Conservation (phyloP, 169 alveolate species). For the Eimeria praecox region DNA sequence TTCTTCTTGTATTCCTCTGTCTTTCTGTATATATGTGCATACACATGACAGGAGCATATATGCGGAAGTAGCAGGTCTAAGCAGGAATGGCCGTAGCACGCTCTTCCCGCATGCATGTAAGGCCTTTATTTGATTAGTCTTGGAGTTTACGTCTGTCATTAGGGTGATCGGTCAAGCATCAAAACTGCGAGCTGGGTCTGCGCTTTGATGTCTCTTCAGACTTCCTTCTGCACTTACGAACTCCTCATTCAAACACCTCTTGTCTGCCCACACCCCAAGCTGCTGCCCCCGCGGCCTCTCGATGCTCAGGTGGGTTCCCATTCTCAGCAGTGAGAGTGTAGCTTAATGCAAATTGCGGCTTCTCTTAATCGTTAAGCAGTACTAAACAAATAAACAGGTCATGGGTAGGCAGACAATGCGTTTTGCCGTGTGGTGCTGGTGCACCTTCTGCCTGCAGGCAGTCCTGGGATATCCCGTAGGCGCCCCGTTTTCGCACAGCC, state of each 20-base stretch:
- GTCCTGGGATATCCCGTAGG: constrained; percentile 29
- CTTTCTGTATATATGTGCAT: background rate
- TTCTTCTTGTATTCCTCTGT: background rate
- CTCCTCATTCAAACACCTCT: constrained; percentile 75
- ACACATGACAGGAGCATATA: background rate
- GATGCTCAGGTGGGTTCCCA: constrained; percentile 63
- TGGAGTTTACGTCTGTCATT: background rate
- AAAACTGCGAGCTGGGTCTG: too few species aligned
- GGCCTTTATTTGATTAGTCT: too few species aligned
- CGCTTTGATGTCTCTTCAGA: constrained; percentile 1
- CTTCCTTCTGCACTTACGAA: constrained; percentile 72
- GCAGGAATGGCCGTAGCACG: background rate
- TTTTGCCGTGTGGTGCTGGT: background rate
- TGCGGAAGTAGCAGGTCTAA: background rate
- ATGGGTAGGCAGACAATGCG: background rate
- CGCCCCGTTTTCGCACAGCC: background rate
- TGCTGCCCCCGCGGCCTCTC: constrained; percentile 78
- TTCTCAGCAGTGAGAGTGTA: too few species aligned
- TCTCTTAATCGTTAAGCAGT: too few species aligned
- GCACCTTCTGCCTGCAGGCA: background rate
- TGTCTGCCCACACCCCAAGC: constrained; percentile 78
- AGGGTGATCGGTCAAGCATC: too few species aligned
- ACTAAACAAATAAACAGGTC: too few species aligned
- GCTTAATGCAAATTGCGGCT: too few species aligned
- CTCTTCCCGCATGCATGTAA: background rate